phyloP scores from a whole-genome alignment of 331 rosid species.

The Rosa hybrid region DNA sequence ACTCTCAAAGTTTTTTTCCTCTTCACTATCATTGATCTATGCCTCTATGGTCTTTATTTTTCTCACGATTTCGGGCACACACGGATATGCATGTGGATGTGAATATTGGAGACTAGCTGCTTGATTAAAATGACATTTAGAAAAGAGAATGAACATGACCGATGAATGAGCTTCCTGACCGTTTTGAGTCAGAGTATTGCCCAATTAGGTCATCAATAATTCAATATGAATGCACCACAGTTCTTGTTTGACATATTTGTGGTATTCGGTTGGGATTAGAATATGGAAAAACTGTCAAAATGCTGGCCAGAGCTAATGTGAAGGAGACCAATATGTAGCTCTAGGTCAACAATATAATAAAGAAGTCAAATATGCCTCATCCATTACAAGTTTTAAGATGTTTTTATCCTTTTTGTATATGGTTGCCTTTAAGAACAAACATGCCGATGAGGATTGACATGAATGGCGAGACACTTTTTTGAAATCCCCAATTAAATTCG shows the following conservation, averaged over 20 bases:
- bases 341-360: conserved; percentile 1
- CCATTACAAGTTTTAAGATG: neutral
- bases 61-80: conserved; percentile 1
- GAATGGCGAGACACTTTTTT: too few species aligned
- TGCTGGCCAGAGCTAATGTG: neutral
- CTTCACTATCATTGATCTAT: neutral
- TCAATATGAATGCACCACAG: neutral
- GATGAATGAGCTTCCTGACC: neutral
- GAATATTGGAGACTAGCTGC: neutral
- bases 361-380: neutral
- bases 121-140: neutral
- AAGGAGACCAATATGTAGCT: neutral
- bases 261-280: neutral
- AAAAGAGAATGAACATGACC: neutral
- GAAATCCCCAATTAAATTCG: too few species aligned
- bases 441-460: too few species aligned
- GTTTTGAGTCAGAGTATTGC: neutral
- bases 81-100: neutral
- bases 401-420: neutral
- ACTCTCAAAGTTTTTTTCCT: neutral
- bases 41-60: neutral
- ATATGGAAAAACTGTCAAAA: neutral
- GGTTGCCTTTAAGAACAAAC: neutral
- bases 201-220: neutral
- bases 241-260: neutral